Evolutionary conservation across 331 rosid species (phyloP).

Genomic region (Quercus phellos): DNA sequence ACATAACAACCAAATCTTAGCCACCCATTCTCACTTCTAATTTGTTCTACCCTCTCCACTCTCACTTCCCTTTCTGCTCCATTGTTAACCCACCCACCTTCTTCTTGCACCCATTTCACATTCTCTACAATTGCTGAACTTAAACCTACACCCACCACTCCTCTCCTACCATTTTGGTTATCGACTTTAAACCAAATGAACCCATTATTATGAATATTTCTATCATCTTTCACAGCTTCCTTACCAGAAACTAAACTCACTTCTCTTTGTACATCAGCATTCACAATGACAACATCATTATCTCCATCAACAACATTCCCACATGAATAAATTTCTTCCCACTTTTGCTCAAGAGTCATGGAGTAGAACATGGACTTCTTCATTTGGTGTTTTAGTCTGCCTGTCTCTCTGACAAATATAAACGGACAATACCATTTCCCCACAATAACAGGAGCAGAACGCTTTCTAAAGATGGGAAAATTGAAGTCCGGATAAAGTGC

Average conservation of each 20-base stretch:
- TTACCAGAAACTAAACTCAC: conserved; percentile 42
- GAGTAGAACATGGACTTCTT: conserved; percentile 28
- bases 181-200: conserved; percentile 59
- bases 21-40: conserved; percentile 41
- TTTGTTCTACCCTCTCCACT: conserved; percentile 51
- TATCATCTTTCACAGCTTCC: conserved; percentile 41
- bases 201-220: conserved; percentile 27
- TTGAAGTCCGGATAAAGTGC: conserved; percentile 46
- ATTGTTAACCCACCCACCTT: conserved; percentile 58
- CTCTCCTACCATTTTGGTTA: conserved; percentile 27
- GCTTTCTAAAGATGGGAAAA: conserved; percentile 46
- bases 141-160: conserved; percentile 48
- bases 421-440: conserved; percentile 40
- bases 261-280: conserved; percentile 53
- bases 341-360: conserved; percentile 33
- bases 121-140: conserved; percentile 56
- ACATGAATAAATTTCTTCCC: conserved; percentile 67
- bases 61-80: conserved; percentile 48
- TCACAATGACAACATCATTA: conserved; percentile 35
- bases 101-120: conserved; percentile 75
- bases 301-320: conserved; percentile 27
- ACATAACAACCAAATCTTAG: conserved; percentile 60
- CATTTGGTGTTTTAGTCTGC: conserved; percentile 22
- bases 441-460: conserved; percentile 41
- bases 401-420: conserved; percentile 34